phyloP scores from a whole-genome alignment of 2,329 filamentous ascomycete species.

The Aspergillus viridinutans region DNA sequence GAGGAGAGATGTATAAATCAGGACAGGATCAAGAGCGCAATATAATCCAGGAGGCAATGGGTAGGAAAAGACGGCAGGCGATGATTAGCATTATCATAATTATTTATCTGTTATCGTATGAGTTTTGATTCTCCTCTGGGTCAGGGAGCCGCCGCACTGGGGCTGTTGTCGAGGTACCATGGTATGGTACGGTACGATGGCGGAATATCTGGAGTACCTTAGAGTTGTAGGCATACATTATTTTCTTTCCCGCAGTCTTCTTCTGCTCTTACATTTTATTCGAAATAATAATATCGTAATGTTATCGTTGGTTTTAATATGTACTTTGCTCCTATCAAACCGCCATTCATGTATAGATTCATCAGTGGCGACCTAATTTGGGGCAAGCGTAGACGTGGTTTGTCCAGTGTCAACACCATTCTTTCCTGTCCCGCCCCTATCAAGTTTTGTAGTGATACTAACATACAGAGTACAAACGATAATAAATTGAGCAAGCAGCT shows the following conservation, averaged over 20 bases:
- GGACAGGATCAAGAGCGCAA: background rate
- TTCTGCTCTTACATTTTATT: background rate
- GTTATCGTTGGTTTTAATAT: background rate
- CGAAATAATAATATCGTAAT: background rate
- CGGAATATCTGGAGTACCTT: background rate
- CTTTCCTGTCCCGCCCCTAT: constrained; percentile 13
- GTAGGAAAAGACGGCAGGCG: constrained; percentile 6
- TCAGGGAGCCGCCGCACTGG: constrained; percentile 15
- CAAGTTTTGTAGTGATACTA: constrained; percentile 1
- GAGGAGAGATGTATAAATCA: background rate
- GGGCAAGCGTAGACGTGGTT: constrained; percentile 6
- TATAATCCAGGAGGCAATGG: background rate
- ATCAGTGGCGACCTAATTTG: constrained; percentile 9
- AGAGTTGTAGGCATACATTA: background rate
- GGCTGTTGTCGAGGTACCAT: constrained; percentile 10
- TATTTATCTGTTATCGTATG: constrained; percentile 14
- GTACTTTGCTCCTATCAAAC: background rate
- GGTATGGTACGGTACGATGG: constrained; percentile 15
- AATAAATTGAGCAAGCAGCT: background rate
- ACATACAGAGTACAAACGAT: background rate
- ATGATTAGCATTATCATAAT: constrained; percentile 14
- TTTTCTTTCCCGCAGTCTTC: background rate
- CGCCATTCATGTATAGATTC: background rate
- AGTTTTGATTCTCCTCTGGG: constrained; percentile 11
- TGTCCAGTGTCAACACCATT: constrained; percentile 2